phyloP scores from a whole-genome alignment of 2,329 filamentous ascomycete species.

The Xylaria sp. region DNA sequence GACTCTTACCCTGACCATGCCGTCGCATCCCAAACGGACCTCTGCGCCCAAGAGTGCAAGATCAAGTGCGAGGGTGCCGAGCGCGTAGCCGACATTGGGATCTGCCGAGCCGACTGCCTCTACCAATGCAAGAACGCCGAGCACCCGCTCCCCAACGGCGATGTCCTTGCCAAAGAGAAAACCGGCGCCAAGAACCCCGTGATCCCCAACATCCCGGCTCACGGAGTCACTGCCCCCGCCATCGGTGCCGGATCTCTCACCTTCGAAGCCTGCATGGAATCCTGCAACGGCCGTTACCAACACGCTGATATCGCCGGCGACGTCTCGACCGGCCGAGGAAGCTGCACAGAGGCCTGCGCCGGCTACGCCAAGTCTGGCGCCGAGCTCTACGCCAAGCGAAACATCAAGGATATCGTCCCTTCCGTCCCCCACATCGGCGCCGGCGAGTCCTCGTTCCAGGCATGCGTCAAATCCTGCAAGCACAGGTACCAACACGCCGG shows the following conservation, averaged over 20 bases:
- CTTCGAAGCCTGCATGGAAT: constrained; percentile 29
- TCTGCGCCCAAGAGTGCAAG: background rate
- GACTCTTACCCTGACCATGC: background rate
- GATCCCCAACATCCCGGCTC: background rate
- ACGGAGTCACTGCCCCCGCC: background rate
- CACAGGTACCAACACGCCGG: constrained; percentile 16
- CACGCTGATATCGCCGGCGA: constrained; percentile 15
- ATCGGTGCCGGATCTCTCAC: constrained; percentile 2
- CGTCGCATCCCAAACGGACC: background rate
- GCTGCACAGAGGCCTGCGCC: constrained; percentile 17
- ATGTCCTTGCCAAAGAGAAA: background rate
- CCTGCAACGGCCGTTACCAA: constrained; percentile 13
- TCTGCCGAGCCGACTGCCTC: background rate
- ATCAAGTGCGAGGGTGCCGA: background rate
- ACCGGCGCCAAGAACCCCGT: background rate
- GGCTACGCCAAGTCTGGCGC: background rate
- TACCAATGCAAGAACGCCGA: background rate
- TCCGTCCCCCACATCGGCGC: background rate
- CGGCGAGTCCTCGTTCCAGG: constrained; percentile 6
- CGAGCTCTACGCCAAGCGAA: background rate
- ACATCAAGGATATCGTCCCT: background rate
- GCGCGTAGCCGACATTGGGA: background rate
- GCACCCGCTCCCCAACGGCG: background rate
- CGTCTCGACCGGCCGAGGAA: background rate
- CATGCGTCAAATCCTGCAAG: constrained; percentile 22